Conservation (phyloP, 768 basidiomycete species). For the Candolleomyces aberdarensis region DNA sequence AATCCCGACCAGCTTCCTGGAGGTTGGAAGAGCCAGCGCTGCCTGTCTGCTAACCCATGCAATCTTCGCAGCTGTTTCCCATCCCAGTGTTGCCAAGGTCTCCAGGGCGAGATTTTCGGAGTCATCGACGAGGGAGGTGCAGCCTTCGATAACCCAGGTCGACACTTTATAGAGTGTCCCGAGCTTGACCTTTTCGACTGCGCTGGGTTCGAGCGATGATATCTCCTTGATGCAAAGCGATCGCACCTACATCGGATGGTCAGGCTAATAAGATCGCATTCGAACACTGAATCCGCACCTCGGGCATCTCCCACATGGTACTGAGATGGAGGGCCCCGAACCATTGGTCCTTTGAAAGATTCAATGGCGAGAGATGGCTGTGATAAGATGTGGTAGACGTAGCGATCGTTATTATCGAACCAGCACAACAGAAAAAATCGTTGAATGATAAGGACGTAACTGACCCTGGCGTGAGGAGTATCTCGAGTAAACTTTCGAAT, state of each 20-base stretch:
- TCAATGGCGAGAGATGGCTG: background rate
- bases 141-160: background rate
- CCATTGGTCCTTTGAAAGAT: background rate
- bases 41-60: background rate
- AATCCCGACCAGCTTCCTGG: no score
- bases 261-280: background rate
- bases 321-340: background rate
- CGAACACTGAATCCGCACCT: background rate
- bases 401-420: background rate
- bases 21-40: no score
- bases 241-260: background rate
- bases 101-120: background rate
- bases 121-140: background rate
- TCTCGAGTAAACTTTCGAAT: conserved; percentile 1
- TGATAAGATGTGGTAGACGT: no score
- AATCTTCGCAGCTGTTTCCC: background rate
- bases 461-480: background rate
- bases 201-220: background rate
- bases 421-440: background rate
- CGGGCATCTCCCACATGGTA: conserved; percentile 2
- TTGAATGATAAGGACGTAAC: background rate
- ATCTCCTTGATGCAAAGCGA: background rate
- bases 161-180: background rate
- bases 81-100: background rate
- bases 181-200: background rate